Evolutionary conservation across 179 eudicot genomes (phyloP), one percentile per base, ranked within the genome.

Genomic region (Actinidia polygama): DNA sequence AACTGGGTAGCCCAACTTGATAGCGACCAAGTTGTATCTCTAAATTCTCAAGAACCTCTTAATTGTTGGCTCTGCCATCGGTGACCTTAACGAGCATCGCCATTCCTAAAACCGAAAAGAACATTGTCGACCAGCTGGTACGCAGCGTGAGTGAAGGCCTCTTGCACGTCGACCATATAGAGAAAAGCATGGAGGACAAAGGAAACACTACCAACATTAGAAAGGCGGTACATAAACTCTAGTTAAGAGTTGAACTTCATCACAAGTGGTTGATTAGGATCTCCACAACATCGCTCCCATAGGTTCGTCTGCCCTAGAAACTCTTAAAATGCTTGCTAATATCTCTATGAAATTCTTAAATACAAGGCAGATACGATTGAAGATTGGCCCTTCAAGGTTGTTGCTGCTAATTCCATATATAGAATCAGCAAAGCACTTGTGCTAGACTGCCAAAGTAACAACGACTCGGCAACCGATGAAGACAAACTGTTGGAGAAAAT

Each of bases 31-130:
- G 73, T 84, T 36, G 61, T n/a, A 47, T 18, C 73, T 6, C 23
- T 84, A 73, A 44, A 71, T 80, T 23, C 55, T 36, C 24, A 66
- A 67, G 47, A 51, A 49, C 73, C 73, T 79, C 46, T 73, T 14
- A 49, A 66, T 66, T 79, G 47, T 9, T 79, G 73, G 12, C 73
- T 50, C 51, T 79, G n/a, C 81, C 86, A 0, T 30, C 84, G 7
- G 91, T 87, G 44, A 85, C 87, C 5, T 23, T 89, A 36, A 87
- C 91, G 59, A 83, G 88, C 78, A 85, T 86, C 4, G 85, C 86
- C 1, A 62, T 81, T 75, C 82, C 86, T 1, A 73, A 80, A 10
- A 44, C 69, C 2, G 2, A 36, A 8, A 63, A 24, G n/a, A n/a
- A 67, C 1, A 9, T 14, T 19, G 12, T 11, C 6, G 55, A 83